phyloP scores from a whole-genome alignment of 192 early-diverging fungal genomes.

The Lobulomyces angularis region DNA sequence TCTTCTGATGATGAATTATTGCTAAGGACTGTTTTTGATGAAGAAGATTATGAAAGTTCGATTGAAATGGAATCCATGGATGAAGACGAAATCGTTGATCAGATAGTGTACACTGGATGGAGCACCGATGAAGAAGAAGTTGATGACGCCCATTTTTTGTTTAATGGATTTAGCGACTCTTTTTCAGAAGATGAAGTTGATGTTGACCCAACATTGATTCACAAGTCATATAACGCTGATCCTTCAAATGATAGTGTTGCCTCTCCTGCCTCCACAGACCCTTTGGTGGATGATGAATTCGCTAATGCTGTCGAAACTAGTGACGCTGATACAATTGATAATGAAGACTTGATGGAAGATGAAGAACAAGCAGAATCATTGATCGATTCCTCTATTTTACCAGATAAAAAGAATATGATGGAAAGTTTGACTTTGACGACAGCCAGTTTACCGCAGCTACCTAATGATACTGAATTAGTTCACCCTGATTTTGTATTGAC shows the following conservation, averaged over 20 bases:
- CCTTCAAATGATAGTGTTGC: too few species aligned
- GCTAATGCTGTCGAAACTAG: background rate
- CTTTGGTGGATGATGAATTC: background rate
- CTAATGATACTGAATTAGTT: background rate
- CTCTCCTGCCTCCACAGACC: background rate
- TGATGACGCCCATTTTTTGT: too few species aligned
- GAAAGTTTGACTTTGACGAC: too few species aligned
- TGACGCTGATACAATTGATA: background rate
- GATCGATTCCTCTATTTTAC: too few species aligned
- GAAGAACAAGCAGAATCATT: background rate
- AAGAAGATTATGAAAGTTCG: too few species aligned
- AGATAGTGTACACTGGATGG: background rate
- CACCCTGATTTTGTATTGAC: background rate
- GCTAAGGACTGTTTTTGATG: background rate
- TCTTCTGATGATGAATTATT: background rate
- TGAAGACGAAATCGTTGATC: constrained; percentile 4
- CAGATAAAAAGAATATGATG: too few species aligned
- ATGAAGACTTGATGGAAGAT: background rate
- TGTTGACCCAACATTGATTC: too few species aligned
- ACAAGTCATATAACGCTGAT: too few species aligned
- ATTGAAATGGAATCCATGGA: constrained; percentile 1
- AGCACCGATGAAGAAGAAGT: constrained; percentile 2
- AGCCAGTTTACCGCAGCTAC: background rate
- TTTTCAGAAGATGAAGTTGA: too few species aligned
- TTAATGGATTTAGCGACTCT: too few species aligned